phyloP scores from a whole-genome alignment of 768 basidiomycete genomes.

The Hemileccinum rubropunctum region DNA sequence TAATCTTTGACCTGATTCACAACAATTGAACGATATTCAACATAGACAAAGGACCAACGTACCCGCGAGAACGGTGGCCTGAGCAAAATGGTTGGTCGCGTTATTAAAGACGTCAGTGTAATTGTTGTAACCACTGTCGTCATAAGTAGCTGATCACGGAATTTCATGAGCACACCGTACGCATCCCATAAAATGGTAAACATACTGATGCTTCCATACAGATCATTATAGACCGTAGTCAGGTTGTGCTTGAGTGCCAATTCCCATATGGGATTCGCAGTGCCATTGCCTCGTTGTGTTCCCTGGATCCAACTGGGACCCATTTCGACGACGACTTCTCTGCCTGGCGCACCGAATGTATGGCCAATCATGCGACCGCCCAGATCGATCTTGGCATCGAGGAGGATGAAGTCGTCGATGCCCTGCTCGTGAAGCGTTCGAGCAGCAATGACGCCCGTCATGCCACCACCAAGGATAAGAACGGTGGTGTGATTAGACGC shows the following conservation, averaged over 20 bases:
- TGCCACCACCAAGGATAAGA: conserved; percentile 65
- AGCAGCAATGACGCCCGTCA: conserved; percentile 65
- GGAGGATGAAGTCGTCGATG: conserved; percentile 54
- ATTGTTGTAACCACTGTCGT: conserved; percentile 45
- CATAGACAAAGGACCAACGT: conserved; percentile 27
- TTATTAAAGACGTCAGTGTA: conserved; percentile 43
- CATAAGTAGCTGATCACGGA: conserved; percentile 45
- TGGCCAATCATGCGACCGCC: conserved; percentile 58
- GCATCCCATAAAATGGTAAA: background rate
- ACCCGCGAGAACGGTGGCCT: conserved; percentile 47
- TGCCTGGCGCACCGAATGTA: conserved; percentile 39
- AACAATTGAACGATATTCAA: conserved; percentile 40
- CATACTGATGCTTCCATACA: conserved; percentile 44
- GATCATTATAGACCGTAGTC: conserved; percentile 43
- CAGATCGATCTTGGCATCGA: conserved; percentile 59
- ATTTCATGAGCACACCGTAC: background rate
- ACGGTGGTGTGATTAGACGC: conserved; percentile 32
- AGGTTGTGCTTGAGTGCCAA: conserved; percentile 54
- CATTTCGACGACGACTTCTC: conserved; percentile 47
- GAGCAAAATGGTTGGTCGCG: conserved; percentile 39
- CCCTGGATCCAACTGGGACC: conserved; percentile 64
- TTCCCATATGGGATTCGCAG: conserved; percentile 55
- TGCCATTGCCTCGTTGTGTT: conserved; percentile 45
- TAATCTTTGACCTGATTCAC: conserved; percentile 11
- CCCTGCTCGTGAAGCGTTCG: conserved; percentile 53